A percentile compares a stretch with the other conserved stretches of the same genome.
phyloP scores from a whole-genome alignment of 352 stramenopile genomes.

The Pythium pyrilobum region DNA sequence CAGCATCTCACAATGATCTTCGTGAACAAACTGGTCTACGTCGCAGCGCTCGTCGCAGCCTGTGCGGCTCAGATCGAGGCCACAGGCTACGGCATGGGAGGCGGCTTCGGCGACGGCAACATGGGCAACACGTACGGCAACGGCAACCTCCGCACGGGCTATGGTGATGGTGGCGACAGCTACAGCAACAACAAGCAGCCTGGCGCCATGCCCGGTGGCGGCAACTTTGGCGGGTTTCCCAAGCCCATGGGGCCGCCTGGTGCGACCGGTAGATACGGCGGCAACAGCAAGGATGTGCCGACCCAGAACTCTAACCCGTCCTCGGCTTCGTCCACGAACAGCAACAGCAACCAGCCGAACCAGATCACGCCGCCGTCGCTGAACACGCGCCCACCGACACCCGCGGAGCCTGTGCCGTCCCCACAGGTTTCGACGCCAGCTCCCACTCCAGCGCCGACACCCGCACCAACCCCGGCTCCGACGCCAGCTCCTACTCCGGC shows the following conservation, averaged over 20 bases:
- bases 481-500: neutral
- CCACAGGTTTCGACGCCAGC: neutral
- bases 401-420: neutral
- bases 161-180: neutral
- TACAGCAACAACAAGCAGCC: neutral
- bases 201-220: neutral
- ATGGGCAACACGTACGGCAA: neutral
- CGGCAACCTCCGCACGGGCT: neutral
- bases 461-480: neutral
- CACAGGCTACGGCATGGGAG: neutral
- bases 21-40: conserved; percentile 5
- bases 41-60: conserved; percentile 1
- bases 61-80: conserved; percentile 5
- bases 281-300: neutral
- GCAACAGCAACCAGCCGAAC: neutral
- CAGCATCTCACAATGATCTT: conserved; percentile 6
- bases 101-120: neutral
- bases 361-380: conserved; percentile 2
- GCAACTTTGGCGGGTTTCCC: neutral
- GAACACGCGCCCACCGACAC: neutral
- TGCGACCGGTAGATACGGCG: neutral
- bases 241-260: neutral
- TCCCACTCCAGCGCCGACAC: neutral
- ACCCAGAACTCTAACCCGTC: neutral
- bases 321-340: neutral